These are phyloP conservation scores for Prototheca cutis DNA, from an alignment of 163 green algal species.

Conservation along the genomic window DNA sequence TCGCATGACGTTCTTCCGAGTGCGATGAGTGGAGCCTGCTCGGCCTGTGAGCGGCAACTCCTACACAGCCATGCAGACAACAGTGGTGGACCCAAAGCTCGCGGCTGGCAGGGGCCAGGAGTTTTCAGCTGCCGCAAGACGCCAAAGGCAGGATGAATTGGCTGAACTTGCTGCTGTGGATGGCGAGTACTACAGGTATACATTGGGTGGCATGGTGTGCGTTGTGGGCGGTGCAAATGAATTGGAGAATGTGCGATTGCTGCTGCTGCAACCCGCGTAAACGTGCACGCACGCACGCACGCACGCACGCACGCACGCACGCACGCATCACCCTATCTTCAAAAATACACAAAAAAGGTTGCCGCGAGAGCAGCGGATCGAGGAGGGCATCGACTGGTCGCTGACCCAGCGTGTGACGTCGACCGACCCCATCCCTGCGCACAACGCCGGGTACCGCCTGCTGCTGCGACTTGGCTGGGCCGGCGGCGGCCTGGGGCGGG, in stretches of 20 bases:
- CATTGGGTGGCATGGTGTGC: too few relatives aligned
- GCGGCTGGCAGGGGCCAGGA: conserved; percentile 30
- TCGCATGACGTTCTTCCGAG: too few relatives aligned
- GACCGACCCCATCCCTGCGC: conserved; percentile 20
- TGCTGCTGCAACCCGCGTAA: background rate
- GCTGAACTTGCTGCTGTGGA: conserved; percentile 6
- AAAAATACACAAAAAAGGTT: too few relatives aligned
- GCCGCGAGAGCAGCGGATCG: conserved; percentile 18
- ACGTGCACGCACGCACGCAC: background rate
- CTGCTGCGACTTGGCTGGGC: conserved; percentile 56
- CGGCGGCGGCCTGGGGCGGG: conserved; percentile 44
- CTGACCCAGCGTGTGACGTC: conserved; percentile 18
- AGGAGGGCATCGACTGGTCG: conserved; percentile 31
- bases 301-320: too few relatives aligned
- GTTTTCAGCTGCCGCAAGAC: conserved; percentile 23
- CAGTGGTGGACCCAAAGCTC: conserved; percentile 29
- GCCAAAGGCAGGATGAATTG: conserved; percentile 12
- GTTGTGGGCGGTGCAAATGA: too few relatives aligned
- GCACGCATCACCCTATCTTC: too few relatives aligned
- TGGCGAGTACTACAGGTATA: conserved; percentile 12
- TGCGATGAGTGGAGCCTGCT: background rate
- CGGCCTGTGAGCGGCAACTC: too few relatives aligned
- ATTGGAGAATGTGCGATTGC: too few relatives aligned
- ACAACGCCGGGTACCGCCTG: conserved; percentile 52
- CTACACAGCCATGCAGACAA: too few relatives aligned